These are phyloP conservation scores for Pseudogymnoascus sp. DNA, from an alignment of 2,329 filamentous ascomycete species.

Conservation along the genomic window DNA sequence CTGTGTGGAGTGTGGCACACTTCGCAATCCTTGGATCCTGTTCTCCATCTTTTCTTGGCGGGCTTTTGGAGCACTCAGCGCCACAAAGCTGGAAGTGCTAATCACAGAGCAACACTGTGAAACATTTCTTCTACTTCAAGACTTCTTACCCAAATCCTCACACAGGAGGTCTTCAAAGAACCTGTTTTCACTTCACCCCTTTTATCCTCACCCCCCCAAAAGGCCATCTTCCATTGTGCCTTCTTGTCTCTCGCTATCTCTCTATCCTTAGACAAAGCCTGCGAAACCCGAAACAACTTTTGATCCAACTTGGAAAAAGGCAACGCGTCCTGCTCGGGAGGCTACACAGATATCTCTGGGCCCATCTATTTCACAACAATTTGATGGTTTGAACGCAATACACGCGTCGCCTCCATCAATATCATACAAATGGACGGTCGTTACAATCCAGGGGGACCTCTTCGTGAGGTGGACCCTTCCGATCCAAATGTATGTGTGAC, in stretches of 20 bases:
- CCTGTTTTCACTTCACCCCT: background rate
- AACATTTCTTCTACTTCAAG: slow-evolving; percentile 11
- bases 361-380: background rate
- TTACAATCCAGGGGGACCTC: slow-evolving; percentile 3
- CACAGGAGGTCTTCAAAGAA: slow-evolving; percentile 1
- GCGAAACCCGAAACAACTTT: background rate
- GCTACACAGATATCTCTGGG: slow-evolving; percentile 5
- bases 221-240: background rate
- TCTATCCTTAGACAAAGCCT: background rate
- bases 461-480: slow-evolving; percentile 4
- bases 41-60: slow-evolving; percentile 6
- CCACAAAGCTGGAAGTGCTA: background rate
- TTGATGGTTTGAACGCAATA: slow-evolving; percentile 8
- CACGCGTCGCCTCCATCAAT: slow-evolving; percentile 5
- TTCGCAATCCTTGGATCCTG: background rate
- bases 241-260: background rate
- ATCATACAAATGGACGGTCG: slow-evolving; percentile 3
- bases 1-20: slow-evolving; percentile 8
- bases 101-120: slow-evolving; percentile 9
- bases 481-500: background rate
- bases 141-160: slow-evolving; percentile 4
- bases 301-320: background rate
- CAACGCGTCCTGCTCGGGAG: background rate
- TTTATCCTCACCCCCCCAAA: background rate
- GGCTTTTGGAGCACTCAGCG: background rate